phyloP scores from a whole-genome alignment of 192 early-diverging fungal species.

The Kickxella alabastrina region DNA sequence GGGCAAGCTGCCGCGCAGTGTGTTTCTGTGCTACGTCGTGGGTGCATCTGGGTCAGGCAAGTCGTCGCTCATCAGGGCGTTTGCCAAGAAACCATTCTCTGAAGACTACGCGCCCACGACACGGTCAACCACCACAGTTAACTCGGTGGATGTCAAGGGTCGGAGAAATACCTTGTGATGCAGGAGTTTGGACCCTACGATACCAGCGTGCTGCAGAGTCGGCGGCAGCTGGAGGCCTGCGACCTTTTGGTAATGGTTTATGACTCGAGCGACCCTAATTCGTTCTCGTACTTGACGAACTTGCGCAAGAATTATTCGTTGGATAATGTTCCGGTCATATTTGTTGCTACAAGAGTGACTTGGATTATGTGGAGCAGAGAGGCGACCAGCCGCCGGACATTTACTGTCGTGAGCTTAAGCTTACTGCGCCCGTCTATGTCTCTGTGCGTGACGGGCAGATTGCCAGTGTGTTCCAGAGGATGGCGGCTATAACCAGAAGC shows the following conservation, averaged over 20 bases:
- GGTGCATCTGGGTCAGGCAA: conserved; percentile 93
- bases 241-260: conserved; percentile 95
- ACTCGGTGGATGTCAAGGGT: conserved; percentile 94
- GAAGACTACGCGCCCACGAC: conserved; percentile 72
- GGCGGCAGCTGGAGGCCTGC: conserved; percentile 78
- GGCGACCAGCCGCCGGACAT: conserved; percentile 87
- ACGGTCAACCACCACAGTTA: conserved; percentile 78
- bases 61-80: conserved; percentile 79
- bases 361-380: conserved; percentile 75
- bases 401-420: conserved; percentile 82
- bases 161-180: conserved; percentile 94
- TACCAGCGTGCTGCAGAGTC: conserved; percentile 85
- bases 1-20: conserved; percentile 82
- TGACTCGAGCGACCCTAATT: conserved; percentile 88
- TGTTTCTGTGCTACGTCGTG: conserved; percentile 93
- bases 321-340: conserved; percentile 79
- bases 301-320: conserved; percentile 80
- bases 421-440: conserved; percentile 86
- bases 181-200: conserved; percentile 91
- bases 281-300: conserved; percentile 86
- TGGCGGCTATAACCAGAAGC: conserved; percentile 60
- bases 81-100: conserved; percentile 81
- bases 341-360: conserved; percentile 96
- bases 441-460: conserved; percentile 80
- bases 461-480: conserved; percentile 83